phyloP scores from a whole-genome alignment of 129 eudicot genomes.

The Chrysanthemum lavandulifolium region DNA sequence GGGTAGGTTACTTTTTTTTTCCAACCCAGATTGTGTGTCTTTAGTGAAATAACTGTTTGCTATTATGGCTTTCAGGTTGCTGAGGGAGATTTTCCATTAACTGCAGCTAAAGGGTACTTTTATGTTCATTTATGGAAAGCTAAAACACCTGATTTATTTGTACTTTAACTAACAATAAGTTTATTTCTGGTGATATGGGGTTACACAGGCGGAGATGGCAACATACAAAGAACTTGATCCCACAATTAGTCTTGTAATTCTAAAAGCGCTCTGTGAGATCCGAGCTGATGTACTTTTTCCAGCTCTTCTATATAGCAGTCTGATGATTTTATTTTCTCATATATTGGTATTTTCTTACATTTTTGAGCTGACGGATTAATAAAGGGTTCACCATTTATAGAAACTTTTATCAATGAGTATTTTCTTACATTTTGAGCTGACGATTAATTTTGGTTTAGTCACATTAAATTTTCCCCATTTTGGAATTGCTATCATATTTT shows the following conservation, averaged over 20 bases:
- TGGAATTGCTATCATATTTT: background rate
- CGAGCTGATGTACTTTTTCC: conserved; percentile 61
- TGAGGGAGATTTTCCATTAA: conserved; percentile 74
- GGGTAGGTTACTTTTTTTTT: conserved; percentile 51
- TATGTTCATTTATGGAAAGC: conserved; percentile 6
- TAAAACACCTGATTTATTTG: background rate
- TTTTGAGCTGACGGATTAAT: background rate
- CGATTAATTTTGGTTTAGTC: background rate
- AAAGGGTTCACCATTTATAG: background rate
- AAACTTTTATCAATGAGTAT: background rate
- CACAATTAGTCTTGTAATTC: conserved; percentile 57
- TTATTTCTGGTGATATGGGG: conserved; percentile 18
- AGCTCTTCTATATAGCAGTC: conserved; percentile 12
- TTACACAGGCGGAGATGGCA: conserved; percentile 61
- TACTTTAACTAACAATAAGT: background rate
- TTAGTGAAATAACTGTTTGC: conserved; percentile 6
- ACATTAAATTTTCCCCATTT: conserved; percentile 1
- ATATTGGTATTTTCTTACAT: background rate
- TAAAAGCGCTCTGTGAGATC: conserved; percentile 88
- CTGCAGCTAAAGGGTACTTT: conserved; percentile 73
- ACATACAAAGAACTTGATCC: conserved; percentile 77
- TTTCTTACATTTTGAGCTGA: background rate
- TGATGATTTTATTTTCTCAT: background rate
- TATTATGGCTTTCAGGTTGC: conserved; percentile 63
- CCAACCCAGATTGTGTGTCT: background rate